Base-by-base conservation (phyloP, 2,329 filamentous ascomycete species). In the Calonectria pseudoturangicola region DNA sequence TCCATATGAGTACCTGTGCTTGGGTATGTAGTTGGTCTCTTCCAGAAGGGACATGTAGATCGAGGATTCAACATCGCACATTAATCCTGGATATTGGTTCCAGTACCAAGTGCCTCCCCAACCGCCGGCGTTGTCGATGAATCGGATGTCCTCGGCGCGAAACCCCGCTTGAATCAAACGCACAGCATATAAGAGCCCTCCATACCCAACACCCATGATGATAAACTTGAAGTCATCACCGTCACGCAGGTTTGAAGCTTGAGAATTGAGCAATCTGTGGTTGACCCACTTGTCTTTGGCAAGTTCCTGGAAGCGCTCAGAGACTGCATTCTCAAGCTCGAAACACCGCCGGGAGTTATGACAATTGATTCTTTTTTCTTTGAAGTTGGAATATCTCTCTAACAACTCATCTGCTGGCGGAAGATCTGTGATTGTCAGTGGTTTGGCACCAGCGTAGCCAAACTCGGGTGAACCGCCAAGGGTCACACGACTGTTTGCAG, bases 41-140 rank as follows among this genome's bases (percentile, higher is more conserved):
- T 56, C 51, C 30, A 56, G 51, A 6, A 56, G 30, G 12, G 51
- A 30, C 51, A 56, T 56, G 12, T 56, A 56, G 12, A 56, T 25
- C 2, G 51, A 56, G 8, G 51, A 56, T 12, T 56, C 51, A 2
- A 56, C 51, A n/a, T 56, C 51, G 7, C 51, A 56, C 51, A 56
- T 56, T n/a, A 56, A 21, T 6, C 51, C 51, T 39, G 51, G 51
- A 25, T 56, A 56, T 4, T 39, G 51, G 30, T 56, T 56, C 51
- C 51, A 56, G 18, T 56, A 56, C 51, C 51, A 56, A 15, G 51
- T 56, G 6, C 51, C 51, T 56, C 51, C 51, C 51, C 51, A 56
- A 4, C 51, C 30, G 12, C 51, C 51, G 2, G 51, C 51, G 30
- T 56, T 56, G 30, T 56, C 51, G 30, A 56, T 8, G 27, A 56